phyloP scores from a whole-genome alignment of 2,329 filamentous ascomycete genomes.

The Aspergillus nomiae region DNA sequence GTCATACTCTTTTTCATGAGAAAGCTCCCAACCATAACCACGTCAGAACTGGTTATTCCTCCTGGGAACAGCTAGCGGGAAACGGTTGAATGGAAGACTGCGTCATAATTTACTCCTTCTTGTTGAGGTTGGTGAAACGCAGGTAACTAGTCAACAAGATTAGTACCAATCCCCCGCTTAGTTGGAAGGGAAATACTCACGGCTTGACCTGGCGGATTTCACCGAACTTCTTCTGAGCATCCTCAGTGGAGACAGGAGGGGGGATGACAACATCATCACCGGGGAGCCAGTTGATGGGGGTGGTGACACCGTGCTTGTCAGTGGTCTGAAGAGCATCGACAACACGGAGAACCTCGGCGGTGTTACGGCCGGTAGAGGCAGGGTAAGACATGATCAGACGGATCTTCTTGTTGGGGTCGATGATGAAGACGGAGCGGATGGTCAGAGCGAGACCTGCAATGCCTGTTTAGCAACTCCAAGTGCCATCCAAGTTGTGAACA shows the following conservation, averaged over 20 bases:
- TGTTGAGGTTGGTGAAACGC: slow-evolving; percentile 39
- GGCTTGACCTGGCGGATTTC: slow-evolving; percentile 65
- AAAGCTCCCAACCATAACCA: not conserved
- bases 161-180: not conserved
- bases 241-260: slow-evolving; percentile 76
- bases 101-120: slow-evolving; percentile 31
- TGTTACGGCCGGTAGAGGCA: slow-evolving; percentile 84
- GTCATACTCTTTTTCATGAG: slow-evolving; percentile 13
- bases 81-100: slow-evolving; percentile 1
- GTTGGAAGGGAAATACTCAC: slow-evolving; percentile 32
- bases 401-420: slow-evolving; percentile 93
- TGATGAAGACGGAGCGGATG: slow-evolving; percentile 93
- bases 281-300: slow-evolving; percentile 86
- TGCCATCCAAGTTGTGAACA: not conserved
- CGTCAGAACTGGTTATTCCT: slow-evolving; percentile 1
- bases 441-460: slow-evolving; percentile 72
- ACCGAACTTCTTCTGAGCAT: slow-evolving; percentile 87
- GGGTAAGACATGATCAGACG: slow-evolving; percentile 92
- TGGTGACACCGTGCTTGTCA: slow-evolving; percentile 86
- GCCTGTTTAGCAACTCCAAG: slow-evolving; percentile 7
- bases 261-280: slow-evolving; percentile 94
- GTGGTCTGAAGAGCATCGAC: slow-evolving; percentile 80
- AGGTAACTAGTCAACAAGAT: slow-evolving; percentile 33
- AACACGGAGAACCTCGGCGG: slow-evolving; percentile 75
- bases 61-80: not conserved